These are phyloP conservation scores for Darksidea phi DNA, from an alignment of 495 filamentous ascomycete genomes.

Conservation along the genomic window DNA sequence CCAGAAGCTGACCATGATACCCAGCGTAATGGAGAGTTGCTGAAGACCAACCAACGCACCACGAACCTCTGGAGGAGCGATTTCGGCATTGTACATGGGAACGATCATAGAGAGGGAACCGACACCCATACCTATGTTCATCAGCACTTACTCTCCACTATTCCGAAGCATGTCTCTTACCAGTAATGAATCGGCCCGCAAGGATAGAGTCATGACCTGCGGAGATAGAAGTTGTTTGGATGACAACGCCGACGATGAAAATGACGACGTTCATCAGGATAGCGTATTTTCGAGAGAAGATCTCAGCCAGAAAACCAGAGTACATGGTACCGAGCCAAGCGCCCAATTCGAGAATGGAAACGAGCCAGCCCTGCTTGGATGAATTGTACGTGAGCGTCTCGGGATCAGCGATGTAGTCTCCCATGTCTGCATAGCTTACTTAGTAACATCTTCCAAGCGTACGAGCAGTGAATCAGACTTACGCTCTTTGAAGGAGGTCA, in stretches of 20 bases:
- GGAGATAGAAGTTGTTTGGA: constrained; percentile 63
- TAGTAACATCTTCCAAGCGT: constrained; percentile 29
- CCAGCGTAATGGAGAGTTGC: constrained; percentile 78
- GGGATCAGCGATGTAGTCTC: constrained; percentile 59
- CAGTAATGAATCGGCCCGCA: constrained; percentile 72
- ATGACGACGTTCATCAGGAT: constrained; percentile 70
- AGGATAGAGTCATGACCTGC: constrained; percentile 61
- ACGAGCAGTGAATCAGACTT: constrained; percentile 14
- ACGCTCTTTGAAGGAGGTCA: constrained; percentile 53
- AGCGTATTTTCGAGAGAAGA: constrained; percentile 69
- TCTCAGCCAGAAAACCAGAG: constrained; percentile 73
- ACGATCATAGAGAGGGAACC: constrained; percentile 67
- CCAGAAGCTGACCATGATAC: constrained; percentile 84
- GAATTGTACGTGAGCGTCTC: constrained; percentile 26
- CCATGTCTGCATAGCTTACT: constrained; percentile 54
- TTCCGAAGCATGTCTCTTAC: constrained; percentile 35
- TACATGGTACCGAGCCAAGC: constrained; percentile 78
- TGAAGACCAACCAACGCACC: constrained; percentile 75
- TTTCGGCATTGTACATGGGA: constrained; percentile 69
- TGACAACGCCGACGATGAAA: constrained; percentile 73
- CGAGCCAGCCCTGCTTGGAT: constrained; percentile 72
- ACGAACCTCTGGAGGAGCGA: constrained; percentile 61
- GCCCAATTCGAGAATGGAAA: constrained; percentile 77
- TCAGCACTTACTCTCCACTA: neutral
- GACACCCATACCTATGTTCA: constrained; percentile 61